These are phyloP conservation scores for Talaromyces stipitatus DNA, from an alignment of 495 filamentous ascomycete species.

Conservation along the genomic window DNA sequence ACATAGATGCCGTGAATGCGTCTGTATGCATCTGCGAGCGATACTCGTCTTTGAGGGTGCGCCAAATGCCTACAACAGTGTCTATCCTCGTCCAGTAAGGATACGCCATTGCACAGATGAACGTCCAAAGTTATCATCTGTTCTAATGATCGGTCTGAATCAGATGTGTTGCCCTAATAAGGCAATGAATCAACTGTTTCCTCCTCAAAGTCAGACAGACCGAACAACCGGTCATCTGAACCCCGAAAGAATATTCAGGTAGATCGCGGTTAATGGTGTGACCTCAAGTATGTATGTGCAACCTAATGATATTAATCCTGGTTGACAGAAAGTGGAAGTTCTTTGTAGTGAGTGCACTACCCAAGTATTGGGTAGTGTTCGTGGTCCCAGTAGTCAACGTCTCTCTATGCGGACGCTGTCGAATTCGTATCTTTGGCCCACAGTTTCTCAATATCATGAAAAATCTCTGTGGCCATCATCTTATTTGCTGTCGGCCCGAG, in stretches of 20 bases:
- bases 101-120: neutral
- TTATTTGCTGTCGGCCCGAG: slow-evolving; percentile 41
- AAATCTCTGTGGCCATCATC: slow-evolving; percentile 39
- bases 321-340: neutral
- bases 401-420: neutral
- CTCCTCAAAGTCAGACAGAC: neutral
- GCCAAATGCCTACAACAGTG: neutral
- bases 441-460: slow-evolving; percentile 34
- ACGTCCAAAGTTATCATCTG: neutral
- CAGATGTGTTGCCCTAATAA: neutral
- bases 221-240: neutral
- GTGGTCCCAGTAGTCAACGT: no score
- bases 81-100: neutral
- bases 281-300: neutral
- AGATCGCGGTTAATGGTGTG: neutral
- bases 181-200: neutral
- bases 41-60: neutral
- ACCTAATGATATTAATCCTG: neutral
- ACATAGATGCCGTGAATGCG: neutral
- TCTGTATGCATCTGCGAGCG: neutral
- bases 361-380: neutral
- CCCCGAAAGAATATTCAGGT: neutral
- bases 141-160: neutral
- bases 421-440: slow-evolving; percentile 8
- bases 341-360: neutral